Base-by-base conservation (phyloP, 2,329 filamentous ascomycete genomes). In the Incumbomyces delicatus region DNA sequence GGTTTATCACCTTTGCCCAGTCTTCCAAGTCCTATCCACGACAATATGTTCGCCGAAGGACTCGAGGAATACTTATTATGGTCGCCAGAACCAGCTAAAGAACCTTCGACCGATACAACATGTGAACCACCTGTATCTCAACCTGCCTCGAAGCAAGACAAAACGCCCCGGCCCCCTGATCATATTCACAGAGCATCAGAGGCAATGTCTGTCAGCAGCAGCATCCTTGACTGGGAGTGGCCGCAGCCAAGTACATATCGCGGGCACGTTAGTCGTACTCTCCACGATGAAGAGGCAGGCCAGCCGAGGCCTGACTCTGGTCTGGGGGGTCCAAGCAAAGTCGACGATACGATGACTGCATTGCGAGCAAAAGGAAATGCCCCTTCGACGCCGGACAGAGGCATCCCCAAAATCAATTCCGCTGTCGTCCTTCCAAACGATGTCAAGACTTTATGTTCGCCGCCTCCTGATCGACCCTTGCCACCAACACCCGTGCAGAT, bases 131-230 rank as follows among this genome's bases (percentile, higher is more conserved):
- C 22, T 27, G 5, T 27, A 8, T 27, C 22, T 4, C 22, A 8
- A 8, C 22, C 4, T 4, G 22, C 8, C 8, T 27, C 22, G 22
- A 27, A 27, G 22, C 38, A 29, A 40, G 17, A 10, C 3, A 12
- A 11, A 13, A 27, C 38, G 11, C 13, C 13, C 7, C 20, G 35
- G 7, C 35, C 35, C 4, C 16, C 35, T 11, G 30, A 30, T 7
- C 40, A 33, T 20, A 5, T 14, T 5, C 40, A 33, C n/a, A 6
- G 40, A 8, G 8, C n/a, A n/a, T 42, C 40, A 10, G 40, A 42
- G 32, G 29, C 40, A 10, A n/a, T 42, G 14, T 42, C 40, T 13
- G 29, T 42, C 30, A 42, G 40, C 40, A 42, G 20, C 6, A 42
- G 40, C 14, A 42, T 42, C 22, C 29, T 42, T 4, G 40, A 42